These are phyloP conservation scores for Knufia fluminis DNA, from an alignment of 2,329 filamentous ascomycete genomes.

Conservation along the genomic window DNA sequence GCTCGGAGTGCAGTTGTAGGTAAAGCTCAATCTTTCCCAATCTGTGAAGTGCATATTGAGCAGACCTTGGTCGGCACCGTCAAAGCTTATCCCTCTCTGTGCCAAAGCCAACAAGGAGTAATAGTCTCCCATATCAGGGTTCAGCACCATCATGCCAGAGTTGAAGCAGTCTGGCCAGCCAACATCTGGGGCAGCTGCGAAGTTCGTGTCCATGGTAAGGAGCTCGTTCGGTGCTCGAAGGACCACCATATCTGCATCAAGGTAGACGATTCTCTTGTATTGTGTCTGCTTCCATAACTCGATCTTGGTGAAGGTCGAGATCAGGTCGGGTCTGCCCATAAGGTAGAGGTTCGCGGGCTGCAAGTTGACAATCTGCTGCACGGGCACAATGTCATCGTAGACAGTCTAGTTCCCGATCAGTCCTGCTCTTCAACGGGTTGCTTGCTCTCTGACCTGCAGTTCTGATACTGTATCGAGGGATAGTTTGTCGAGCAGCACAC, in stretches of 20 bases:
- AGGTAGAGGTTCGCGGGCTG: conserved; percentile 74
- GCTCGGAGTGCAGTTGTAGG: conserved; percentile 94
- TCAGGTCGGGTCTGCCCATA: conserved; percentile 83
- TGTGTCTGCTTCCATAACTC: conserved; percentile 84
- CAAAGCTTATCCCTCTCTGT: conserved; percentile 80
- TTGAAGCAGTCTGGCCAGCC: conserved; percentile 99
- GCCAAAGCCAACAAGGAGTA: conserved; percentile 77
- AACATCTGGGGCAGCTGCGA: conserved; percentile 78
- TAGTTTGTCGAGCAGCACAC: conserved; percentile 74
- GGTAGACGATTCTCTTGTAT: conserved; percentile 85
- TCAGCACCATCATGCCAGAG: conserved; percentile 89
- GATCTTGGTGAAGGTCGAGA: conserved; percentile 94
- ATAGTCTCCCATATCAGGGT: conserved; percentile 78
- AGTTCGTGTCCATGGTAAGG: conserved; percentile 55
- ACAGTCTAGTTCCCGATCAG: conserved; percentile 47
- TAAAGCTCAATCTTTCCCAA: conserved; percentile 84
- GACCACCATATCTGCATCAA: conserved; percentile 90
- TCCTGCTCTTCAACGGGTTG: conserved; percentile 11
- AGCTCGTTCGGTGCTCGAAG: conserved; percentile 87
- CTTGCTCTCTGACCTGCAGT: conserved; percentile 53
- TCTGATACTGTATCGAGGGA: conserved; percentile 65
- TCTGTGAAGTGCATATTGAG: conserved; percentile 87
- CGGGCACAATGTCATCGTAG: conserved; percentile 82
- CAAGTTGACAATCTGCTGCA: conserved; percentile 67
- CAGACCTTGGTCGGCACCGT: conserved; percentile 91